Conservation (phyloP, 768 basidiomycete genomes). For the Bullera alba region DNA sequence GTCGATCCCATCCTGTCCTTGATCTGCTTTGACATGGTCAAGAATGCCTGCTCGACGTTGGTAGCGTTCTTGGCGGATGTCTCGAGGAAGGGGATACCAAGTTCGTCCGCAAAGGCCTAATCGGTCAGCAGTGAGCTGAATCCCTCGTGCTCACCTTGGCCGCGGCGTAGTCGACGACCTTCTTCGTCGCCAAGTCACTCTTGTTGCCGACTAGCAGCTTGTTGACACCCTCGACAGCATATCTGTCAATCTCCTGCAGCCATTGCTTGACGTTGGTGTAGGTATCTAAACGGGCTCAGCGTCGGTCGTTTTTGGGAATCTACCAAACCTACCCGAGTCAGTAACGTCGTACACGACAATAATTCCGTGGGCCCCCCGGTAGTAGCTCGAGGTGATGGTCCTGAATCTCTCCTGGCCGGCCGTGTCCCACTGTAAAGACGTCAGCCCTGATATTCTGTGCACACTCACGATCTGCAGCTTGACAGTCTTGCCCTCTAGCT, state of each 20-base stretch:
- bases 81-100: slow-evolving; percentile 94
- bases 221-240: slow-evolving; percentile 98
- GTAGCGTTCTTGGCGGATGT: slow-evolving; percentile 96
- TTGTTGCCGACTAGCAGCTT: slow-evolving; percentile 99
- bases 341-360: slow-evolving; percentile 92
- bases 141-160: slow-evolving; percentile 27
- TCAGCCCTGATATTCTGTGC: slow-evolving; percentile 3
- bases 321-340: slow-evolving; percentile 35
- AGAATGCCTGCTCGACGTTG: slow-evolving; percentile 97
- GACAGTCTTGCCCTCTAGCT: slow-evolving; percentile 94
- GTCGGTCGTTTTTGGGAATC: slow-evolving; percentile 8
- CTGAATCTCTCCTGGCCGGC: slow-evolving; percentile 95
- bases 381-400: slow-evolving; percentile 98
- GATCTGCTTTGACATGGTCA: slow-evolving; percentile 80
- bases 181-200: slow-evolving; percentile 95
- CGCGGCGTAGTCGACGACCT: slow-evolving; percentile 47
- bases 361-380: slow-evolving; percentile 98
- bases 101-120: slow-evolving; percentile 80
- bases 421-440: slow-evolving; percentile 83
- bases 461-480: slow-evolving; percentile 84
- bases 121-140: slow-evolving; percentile 45
- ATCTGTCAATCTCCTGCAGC: slow-evolving; percentile 96
- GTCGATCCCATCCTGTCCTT: slow-evolving; percentile 46
- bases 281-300: slow-evolving; percentile 10
- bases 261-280: slow-evolving; percentile 78